Evolutionary conservation across 371 early-diverging fungal species (phyloP).

Genomic region (Fennellomyces sp.): DNA sequence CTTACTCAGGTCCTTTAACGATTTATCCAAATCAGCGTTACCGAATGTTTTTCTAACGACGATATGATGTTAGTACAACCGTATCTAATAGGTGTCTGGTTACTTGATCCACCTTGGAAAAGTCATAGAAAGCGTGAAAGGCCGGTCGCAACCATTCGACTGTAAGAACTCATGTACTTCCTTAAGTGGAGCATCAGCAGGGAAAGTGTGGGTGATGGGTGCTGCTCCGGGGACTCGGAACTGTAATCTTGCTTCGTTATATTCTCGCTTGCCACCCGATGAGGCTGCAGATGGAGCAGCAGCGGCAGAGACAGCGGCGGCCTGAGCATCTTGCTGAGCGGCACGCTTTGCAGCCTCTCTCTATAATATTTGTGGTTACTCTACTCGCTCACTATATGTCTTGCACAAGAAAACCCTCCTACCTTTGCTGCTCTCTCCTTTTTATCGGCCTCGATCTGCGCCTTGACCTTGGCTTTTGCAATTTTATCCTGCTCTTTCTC

Average conservation of each 20-base stretch:
- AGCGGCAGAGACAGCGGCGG: constrained; percentile 14
- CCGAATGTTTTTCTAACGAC: constrained; percentile 40
- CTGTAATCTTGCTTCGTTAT: constrained; percentile 75
- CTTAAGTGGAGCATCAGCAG: constrained; percentile 66
- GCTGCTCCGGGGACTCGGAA: constrained; percentile 55
- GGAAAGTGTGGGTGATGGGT: constrained; percentile 74
- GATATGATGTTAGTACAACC: neutral
- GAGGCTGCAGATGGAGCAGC: constrained; percentile 21
- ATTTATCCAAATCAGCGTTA: constrained; percentile 34
- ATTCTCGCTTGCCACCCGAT: constrained; percentile 52
- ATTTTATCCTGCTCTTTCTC: constrained; percentile 82
- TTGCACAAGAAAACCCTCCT: neutral
- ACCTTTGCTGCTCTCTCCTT: constrained; percentile 67
- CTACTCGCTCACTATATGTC: neutral
- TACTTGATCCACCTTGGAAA: constrained; percentile 88
- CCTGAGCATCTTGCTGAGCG: constrained; percentile 14
- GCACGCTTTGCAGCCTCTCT: constrained; percentile 27
- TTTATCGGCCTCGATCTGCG: constrained; percentile 89
- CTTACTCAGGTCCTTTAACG: constrained; percentile 57
- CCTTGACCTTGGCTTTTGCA: constrained; percentile 79
- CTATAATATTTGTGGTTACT: neutral
- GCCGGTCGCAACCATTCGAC: constrained; percentile 50
- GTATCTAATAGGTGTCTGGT: no score
- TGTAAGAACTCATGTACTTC: constrained; percentile 68
- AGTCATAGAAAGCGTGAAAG: constrained; percentile 69